Conservation (phyloP, 176 grass and related monocot genomes). For the Oropetium thomaeum region DNA sequence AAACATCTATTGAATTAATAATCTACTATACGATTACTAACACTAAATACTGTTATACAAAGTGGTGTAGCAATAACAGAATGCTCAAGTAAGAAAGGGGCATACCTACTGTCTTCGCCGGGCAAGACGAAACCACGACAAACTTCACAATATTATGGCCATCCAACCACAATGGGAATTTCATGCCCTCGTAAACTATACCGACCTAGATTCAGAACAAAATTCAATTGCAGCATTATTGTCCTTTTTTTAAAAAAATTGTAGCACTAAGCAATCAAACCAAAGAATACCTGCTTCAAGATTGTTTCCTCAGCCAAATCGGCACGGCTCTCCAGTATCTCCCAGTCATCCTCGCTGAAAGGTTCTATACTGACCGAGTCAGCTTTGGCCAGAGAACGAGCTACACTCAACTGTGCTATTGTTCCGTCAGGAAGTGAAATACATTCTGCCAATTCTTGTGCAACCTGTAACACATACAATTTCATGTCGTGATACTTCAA, state of each 20-base stretch:
- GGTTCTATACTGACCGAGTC: constrained; percentile 74
- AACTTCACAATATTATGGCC: constrained; percentile 90
- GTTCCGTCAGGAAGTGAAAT: constrained; percentile 67
- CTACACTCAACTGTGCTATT: constrained; percentile 56
- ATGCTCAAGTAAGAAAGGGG: constrained; percentile 7
- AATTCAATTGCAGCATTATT: constrained; percentile 7
- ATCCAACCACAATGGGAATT: constrained; percentile 93
- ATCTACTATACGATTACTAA: constrained; percentile 3
- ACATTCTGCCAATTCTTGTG: constrained; percentile 67
- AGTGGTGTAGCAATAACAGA: neutral
- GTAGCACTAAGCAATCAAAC: neutral
- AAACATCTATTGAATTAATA: neutral
- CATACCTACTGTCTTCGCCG: constrained; percentile 70
- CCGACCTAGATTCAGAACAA: constrained; percentile 65
- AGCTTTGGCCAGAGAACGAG: constrained; percentile 70
- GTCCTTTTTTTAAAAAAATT: no score
- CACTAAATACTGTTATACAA: constrained; percentile 12
- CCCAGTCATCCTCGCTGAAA: constrained; percentile 87
- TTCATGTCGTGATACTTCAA: constrained; percentile 14
- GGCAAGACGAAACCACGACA: constrained; percentile 64
- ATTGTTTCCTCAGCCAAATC: constrained; percentile 85
- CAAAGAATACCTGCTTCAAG: constrained; percentile 66
- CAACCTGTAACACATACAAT: constrained; percentile 55
- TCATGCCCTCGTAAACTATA: constrained; percentile 84
- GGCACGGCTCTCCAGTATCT: constrained; percentile 86